These are phyloP conservation scores for Catharanthus roseus DNA, from an alignment of 257 asterid species.

Conservation along the genomic window DNA sequence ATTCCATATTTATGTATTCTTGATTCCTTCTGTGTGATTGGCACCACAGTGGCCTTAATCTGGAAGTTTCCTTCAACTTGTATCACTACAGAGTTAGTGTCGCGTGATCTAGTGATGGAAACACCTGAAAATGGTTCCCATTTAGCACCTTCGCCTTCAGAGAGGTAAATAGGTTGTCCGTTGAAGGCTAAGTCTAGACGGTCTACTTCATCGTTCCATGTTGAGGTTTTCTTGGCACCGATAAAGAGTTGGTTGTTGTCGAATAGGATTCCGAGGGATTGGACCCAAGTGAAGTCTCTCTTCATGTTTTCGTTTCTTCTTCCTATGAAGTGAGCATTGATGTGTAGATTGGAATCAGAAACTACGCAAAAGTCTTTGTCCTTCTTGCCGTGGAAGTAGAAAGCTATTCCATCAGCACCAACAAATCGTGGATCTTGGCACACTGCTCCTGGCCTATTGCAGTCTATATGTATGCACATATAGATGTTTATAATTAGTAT, in stretches of 20 bases:
- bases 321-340: conserved; percentile 86
- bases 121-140: conserved; percentile 30
- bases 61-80: conserved; percentile 68
- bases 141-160: conserved; percentile 39
- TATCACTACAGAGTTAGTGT: conserved; percentile 46
- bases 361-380: conserved; percentile 62
- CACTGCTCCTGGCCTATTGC: conserved; percentile 77
- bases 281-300: conserved; percentile 88
- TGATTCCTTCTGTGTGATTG: conserved; percentile 59
- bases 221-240: conserved; percentile 58
- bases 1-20: conserved; percentile 57
- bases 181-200: conserved; percentile 47
- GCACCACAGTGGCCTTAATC: conserved; percentile 67
- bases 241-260: conserved; percentile 46
- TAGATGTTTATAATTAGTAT: no score
- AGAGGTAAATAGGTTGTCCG: conserved; percentile 35
- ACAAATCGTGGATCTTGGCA: conserved; percentile 84
- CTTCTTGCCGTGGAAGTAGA: conserved; percentile 86
- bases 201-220: conserved; percentile 55
- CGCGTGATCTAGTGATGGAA: conserved; percentile 38
- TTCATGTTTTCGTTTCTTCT: conserved; percentile 55
- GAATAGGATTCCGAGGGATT: conserved; percentile 78
- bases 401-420: conserved; percentile 77
- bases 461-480: conserved; percentile 22
- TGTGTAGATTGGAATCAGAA: conserved; percentile 62